Percentiles rank a stretch among this genome's conserved stretches.
phyloP scores from a whole-genome alignment of 768 basidiomycete species.

The Leucosporidium yakuticum region DNA sequence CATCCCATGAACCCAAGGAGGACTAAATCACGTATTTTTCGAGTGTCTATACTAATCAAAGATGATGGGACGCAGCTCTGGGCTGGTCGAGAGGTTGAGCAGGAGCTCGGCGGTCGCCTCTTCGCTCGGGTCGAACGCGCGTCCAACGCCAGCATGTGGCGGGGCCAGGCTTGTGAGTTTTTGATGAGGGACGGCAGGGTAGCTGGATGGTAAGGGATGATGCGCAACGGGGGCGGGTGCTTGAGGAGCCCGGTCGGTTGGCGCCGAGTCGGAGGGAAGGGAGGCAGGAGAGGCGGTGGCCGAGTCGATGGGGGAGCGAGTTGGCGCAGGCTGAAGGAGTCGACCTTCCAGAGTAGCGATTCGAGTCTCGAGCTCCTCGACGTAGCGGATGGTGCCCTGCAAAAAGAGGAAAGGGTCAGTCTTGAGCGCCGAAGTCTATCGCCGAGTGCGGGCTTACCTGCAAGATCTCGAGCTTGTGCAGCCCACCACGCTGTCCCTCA shows the following conservation, averaged over 20 bases:
- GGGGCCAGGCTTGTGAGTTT: too few species aligned
- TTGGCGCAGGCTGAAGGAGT: neutral
- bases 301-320: neutral
- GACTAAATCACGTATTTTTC: too few species aligned
- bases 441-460: constrained; percentile 12
- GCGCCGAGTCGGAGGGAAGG: neutral
- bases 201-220: neutral
- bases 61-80: constrained; percentile 20
- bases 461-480: constrained; percentile 36
- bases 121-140: too few species aligned
- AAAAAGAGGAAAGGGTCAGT: neutral
- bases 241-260: neutral
- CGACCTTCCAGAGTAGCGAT: constrained; percentile 9
- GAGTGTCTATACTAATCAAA: neutral
- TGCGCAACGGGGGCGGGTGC: neutral
- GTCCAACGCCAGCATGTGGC: neutral
- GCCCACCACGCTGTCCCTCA: constrained; percentile 9
- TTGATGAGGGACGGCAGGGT: neutral
- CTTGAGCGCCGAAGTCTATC: neutral
- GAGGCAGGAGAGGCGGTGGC: neutral
- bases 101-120: constrained; percentile 1
- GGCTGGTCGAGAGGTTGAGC: constrained; percentile 17
- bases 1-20: too few species aligned
- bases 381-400: constrained; percentile 28
- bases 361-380: constrained; percentile 9